Conservation (phyloP, 257 asterid species). For the Cordia subcordata region DNA sequence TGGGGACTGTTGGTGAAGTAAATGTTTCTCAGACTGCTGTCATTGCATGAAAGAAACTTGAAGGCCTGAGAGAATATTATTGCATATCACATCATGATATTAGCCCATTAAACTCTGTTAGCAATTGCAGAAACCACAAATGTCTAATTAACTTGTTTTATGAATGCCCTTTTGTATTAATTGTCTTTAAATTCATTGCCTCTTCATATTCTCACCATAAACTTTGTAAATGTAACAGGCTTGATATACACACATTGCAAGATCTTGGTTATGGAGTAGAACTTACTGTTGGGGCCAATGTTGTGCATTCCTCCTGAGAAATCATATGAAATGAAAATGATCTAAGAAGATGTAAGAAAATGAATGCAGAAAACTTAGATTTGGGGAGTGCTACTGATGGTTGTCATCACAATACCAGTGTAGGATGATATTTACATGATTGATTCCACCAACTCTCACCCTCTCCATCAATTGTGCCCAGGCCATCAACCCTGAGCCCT, state of each 20-base stretch:
- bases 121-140: too few species aligned
- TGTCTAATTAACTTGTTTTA: too few species aligned
- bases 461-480: conserved; percentile 48
- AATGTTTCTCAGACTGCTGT: conserved; percentile 42
- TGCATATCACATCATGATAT: not conserved
- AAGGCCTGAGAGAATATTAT: conserved; percentile 38
- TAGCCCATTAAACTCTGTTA: too few species aligned
- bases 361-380: not conserved
- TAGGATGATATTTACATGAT: conserved; percentile 55
- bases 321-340: not conserved
- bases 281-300: conserved; percentile 83
- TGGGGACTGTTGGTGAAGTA: conserved; percentile 50
- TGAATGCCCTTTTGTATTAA: too few species aligned
- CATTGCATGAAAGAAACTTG: conserved; percentile 47
- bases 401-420: conserved; percentile 27
- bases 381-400: not conserved
- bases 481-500: conserved; percentile 51
- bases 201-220: too few species aligned
- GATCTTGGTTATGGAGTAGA: not conserved
- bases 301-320: conserved; percentile 60
- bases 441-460: conserved; percentile 79
- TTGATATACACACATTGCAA: too few species aligned
- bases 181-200: too few species aligned
- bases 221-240: too few species aligned
- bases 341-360: too few species aligned